Percentiles rank a stretch among this genome's conserved stretches.
Evolutionary conservation across 2,329 filamentous ascomycete genomes (phyloP).

Genomic region (Colletotrichum orbiculare): DNA sequence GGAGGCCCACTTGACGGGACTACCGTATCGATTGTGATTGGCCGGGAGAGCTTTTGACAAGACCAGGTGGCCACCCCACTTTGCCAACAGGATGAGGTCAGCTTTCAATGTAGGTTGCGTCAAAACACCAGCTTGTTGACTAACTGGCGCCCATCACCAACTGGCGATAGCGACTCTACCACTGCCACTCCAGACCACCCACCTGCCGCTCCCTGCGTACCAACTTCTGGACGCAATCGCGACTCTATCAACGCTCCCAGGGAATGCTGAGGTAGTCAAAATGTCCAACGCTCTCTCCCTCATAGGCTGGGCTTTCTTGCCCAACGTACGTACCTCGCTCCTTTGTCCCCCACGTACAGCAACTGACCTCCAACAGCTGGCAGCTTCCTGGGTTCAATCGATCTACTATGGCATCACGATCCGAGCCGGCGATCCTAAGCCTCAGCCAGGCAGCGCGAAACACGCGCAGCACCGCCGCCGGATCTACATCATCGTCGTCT

Average conservation of each 20-base stretch:
- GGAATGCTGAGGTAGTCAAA: conserved; percentile 1
- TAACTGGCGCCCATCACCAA: not conserved
- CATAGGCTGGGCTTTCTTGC: conserved; percentile 68
- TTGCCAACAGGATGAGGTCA: conserved; percentile 13
- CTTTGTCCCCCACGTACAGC: not conserved
- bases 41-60: too few species aligned
- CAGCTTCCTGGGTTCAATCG: conserved; percentile 80
- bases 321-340: conserved; percentile 54
- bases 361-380: conserved; percentile 65
- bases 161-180: not conserved
- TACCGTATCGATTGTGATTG: too few species aligned
- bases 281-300: conserved; percentile 63
- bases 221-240: not conserved
- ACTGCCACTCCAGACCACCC: not conserved
- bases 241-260: not conserved
- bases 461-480: conserved; percentile 80
- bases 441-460: conserved; percentile 74
- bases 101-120: conserved; percentile 11
- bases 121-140: conserved; percentile 16
- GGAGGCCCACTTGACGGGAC: too few species aligned
- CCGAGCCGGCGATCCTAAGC: conserved; percentile 87
- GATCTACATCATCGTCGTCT: conserved; percentile 86
- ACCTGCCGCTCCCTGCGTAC: not conserved
- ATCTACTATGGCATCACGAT: conserved; percentile 90
- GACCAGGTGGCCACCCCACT: too few species aligned